A percentile compares a stretch with the other conserved stretches of the same genome.
Evolutionary conservation across 768 basidiomycete species (phyloP).

Genomic region (Termitomyces sp.): DNA sequence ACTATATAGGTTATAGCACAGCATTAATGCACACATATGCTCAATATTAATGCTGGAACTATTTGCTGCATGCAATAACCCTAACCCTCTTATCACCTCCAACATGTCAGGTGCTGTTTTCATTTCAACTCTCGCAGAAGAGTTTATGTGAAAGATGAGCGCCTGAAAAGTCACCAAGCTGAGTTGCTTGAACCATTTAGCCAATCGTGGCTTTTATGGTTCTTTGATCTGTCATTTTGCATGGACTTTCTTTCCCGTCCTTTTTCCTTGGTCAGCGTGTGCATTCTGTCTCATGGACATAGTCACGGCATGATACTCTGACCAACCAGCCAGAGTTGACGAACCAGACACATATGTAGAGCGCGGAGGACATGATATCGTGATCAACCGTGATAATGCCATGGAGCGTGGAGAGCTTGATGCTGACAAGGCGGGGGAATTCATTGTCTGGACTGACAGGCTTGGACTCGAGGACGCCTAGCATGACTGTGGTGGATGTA

Average conservation of each 20-base stretch:
- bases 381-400: constrained; percentile 75
- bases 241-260: constrained; percentile 89
- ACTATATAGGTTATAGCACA: no score
- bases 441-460: constrained; percentile 3
- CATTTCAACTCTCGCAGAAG: constrained; percentile 79
- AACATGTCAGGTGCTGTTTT: constrained; percentile 72
- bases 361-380: constrained; percentile 63
- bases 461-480: constrained; percentile 11
- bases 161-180: constrained; percentile 50
- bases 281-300: constrained; percentile 86
- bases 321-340: constrained; percentile 68
- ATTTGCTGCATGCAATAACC: no score
- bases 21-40: no score
- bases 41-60: no score
- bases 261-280: constrained; percentile 91
- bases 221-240: constrained; percentile 80
- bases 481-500: constrained; percentile 7
- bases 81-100: background rate
- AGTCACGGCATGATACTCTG: constrained; percentile 66
- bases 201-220: constrained; percentile 97
- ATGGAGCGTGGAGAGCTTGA: constrained; percentile 35
- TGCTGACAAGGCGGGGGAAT: constrained; percentile 4
- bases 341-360: constrained; percentile 67
- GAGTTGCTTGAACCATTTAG: constrained; percentile 73
- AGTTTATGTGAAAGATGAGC: constrained; percentile 40